A percentile compares a stretch with the other conserved stretches of the same genome.
Conservation (phyloP, 2,329 filamentous ascomycete genomes). For the Diaporthe humulicola region DNA sequence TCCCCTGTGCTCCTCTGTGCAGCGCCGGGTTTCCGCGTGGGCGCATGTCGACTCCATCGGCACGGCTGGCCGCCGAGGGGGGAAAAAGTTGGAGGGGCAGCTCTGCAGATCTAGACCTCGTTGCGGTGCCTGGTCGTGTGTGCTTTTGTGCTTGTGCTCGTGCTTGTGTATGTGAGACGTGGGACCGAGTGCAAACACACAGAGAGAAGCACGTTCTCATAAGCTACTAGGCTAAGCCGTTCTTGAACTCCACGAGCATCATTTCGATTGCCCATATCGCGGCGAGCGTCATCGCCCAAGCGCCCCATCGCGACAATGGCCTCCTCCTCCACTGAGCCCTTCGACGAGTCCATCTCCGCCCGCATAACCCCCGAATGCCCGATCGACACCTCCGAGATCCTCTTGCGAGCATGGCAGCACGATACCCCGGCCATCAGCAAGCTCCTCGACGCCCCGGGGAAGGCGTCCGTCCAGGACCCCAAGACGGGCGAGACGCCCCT, state of each 20-base stretch:
- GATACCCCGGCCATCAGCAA: constrained; percentile 76
- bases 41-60: constrained; percentile 16
- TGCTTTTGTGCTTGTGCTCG: constrained; percentile 14
- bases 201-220: not conserved
- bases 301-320: constrained; percentile 7
- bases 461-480: constrained; percentile 84
- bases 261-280: not conserved
- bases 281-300: too few species aligned
- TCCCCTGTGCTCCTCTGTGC: not conserved
- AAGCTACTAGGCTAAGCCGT: not conserved
- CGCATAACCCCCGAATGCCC: constrained; percentile 69
- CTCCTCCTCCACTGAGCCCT: constrained; percentile 45
- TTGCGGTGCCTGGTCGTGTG: not conserved
- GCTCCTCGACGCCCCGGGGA: constrained; percentile 74
- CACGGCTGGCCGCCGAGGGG: not conserved
- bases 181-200: not conserved
- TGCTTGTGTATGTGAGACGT: constrained; percentile 9
- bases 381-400: constrained; percentile 62
- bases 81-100: constrained; percentile 33
- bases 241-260: not conserved
- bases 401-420: constrained; percentile 69
- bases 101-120: constrained; percentile 15
- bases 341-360: constrained; percentile 63
- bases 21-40: constrained; percentile 20
- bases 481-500: constrained; percentile 89